phyloP scores from a whole-genome alignment of 2,329 filamentous ascomycete genomes.

The Nemania bipapillata region DNA sequence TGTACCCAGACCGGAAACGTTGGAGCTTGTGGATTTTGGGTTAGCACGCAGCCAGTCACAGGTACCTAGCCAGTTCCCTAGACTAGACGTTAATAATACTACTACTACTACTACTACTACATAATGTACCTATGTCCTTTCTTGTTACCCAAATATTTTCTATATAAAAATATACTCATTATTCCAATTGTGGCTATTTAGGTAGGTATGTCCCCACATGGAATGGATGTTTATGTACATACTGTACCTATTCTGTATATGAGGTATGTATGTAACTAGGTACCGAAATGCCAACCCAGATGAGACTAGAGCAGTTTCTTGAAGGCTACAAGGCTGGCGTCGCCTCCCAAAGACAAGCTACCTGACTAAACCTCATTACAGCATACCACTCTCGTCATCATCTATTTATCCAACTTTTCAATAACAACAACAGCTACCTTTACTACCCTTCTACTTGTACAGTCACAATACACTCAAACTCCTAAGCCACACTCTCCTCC shows the following conservation, averaged over 20 bases:
- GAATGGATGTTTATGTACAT: too few species aligned
- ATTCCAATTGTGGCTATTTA: too few species aligned
- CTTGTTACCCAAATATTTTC: too few species aligned
- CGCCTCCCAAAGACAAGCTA: slow-evolving; percentile 30
- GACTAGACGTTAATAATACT: too few species aligned
- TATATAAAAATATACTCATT: too few species aligned
- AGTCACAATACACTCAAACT: background rate
- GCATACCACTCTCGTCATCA: slow-evolving; percentile 13
- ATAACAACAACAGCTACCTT: background rate
- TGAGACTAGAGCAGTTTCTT: slow-evolving; percentile 23
- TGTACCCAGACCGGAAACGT: too few species aligned
- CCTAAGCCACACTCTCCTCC: background rate
- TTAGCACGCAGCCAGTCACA: too few species aligned
- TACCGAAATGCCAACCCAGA: background rate
- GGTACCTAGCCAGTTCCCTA: too few species aligned
- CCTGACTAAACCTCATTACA: slow-evolving; percentile 1
- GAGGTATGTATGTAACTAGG: background rate
- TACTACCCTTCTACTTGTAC: background rate
- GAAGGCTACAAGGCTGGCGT: slow-evolving; percentile 52
- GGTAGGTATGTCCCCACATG: background rate
- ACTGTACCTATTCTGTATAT: too few species aligned
- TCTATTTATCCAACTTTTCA: slow-evolving; percentile 15
- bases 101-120: too few species aligned
- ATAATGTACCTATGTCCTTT: too few species aligned
- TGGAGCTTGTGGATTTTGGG: too few species aligned